Evolutionary conservation across 1,284 basidiomycete genomes (phyloP).

Genomic region (Malassezia obtusa): DNA sequence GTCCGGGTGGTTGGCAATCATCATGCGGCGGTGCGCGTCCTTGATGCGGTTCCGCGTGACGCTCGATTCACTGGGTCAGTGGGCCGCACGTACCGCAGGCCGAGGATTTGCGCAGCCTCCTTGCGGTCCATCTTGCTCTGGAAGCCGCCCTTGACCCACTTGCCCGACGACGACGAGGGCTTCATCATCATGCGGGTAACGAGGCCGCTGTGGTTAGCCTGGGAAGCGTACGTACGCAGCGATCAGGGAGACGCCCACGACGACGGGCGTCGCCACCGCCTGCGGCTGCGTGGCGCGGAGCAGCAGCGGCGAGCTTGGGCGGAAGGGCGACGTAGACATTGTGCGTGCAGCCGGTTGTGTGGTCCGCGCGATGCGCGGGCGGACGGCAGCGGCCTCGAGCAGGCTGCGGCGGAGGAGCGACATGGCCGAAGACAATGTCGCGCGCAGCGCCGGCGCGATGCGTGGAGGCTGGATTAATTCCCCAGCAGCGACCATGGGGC

Average conservation of each 20-base stretch:
- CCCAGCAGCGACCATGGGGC: background rate
- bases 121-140: slow-evolving; percentile 87
- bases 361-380: background rate
- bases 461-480: background rate
- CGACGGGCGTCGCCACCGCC: slow-evolving; percentile 31
- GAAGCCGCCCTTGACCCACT: slow-evolving; percentile 91
- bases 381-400: background rate
- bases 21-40: slow-evolving; percentile 48
- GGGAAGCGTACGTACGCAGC: slow-evolving; percentile 19
- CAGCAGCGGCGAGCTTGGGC: slow-evolving; percentile 18
- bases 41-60: slow-evolving; percentile 42
- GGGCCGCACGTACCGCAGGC: slow-evolving; percentile 52
- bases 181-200: slow-evolving; percentile 29
- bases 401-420: no score
- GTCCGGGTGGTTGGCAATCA: slow-evolving; percentile 74
- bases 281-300: slow-evolving; percentile 23
- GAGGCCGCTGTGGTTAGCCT: slow-evolving; percentile 21
- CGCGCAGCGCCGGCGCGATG: no score
- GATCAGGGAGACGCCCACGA: slow-evolving; percentile 35
- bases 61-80: slow-evolving; percentile 13
- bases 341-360: background rate
- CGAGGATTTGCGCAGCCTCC: slow-evolving; percentile 81
- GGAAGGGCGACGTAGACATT: slow-evolving; percentile 24
- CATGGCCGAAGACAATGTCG: no score
- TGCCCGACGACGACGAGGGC: slow-evolving; percentile 53